Evolutionary conservation across 495 filamentous ascomycete genomes (phyloP), one percentile per base, ranked within the genome.

Genomic region (Hypoxylon perforatum): DNA sequence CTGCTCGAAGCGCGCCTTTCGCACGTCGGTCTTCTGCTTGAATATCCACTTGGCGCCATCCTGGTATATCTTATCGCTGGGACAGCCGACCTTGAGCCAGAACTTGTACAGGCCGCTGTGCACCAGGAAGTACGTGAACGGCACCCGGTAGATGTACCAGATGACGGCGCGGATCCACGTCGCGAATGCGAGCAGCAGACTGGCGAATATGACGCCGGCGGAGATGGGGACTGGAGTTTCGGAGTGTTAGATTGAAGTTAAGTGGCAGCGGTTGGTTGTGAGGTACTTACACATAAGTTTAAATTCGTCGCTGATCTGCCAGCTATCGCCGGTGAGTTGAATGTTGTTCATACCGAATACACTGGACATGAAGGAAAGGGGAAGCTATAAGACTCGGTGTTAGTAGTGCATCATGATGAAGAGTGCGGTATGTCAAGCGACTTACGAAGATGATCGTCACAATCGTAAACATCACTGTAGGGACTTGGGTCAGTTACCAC

Each of bases 261-360:
- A 39, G 4, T n/a, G 4, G 3, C 36, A 39, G 15, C 15, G 36
- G 36, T 8, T 39, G 15, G 77, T 85, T 86, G 53, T 88, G 70
- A 54, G 84, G 78, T 14, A 5, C 36, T 39, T 39, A 39, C 36
- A 39, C 36, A 39, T 39, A 14, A 7, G 36, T 12, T 23, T 47
- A 21, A 47, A 47, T 12, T 47, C 44, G 18, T 47, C 44, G 8
- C 19, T 25, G 21, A 47, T 23, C 44, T 23, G 3, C 18, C 18
- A 14, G 11, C 19, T 23, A 7, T 25, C 44, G 5, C 44, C 21
- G 21, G 4, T 47, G 19, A 47, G 17, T 21, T 47, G 44, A 21
- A 47, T 25, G 4, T 23, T 25, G 44, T 47, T 47, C 44, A 47
- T 47, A 4, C 44, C 44, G 21, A 47, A 47, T 1, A 47, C 19